Evolutionary conservation across 208 protist species (phyloP).

Genomic region (Naegleria lovaniensis): DNA sequence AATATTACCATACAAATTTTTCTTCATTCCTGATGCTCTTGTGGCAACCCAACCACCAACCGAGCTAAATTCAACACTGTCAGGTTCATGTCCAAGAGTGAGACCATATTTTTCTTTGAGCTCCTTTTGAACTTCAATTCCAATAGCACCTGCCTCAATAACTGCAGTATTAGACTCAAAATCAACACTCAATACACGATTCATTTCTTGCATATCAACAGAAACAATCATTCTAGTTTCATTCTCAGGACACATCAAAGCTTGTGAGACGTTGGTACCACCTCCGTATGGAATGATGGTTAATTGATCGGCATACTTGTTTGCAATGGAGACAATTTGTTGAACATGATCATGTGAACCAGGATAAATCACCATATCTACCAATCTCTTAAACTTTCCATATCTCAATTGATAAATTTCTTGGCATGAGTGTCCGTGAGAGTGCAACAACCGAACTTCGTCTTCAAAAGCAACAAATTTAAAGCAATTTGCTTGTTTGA

Average conservation of each 20-base stretch:
- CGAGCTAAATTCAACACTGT: constrained; percentile 82
- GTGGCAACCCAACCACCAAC: constrained; percentile 87
- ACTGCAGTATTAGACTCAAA: constrained; percentile 66
- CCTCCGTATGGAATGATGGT: constrained; percentile 28
- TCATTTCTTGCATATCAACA: constrained; percentile 26
- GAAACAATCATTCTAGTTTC: constrained; percentile 28
- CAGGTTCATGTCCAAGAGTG: constrained; percentile 82
- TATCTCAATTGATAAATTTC: constrained; percentile 16
- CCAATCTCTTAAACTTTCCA: not conserved
- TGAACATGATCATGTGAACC: not conserved
- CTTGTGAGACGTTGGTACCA: constrained; percentile 5
- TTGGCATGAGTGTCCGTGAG: constrained; percentile 18
- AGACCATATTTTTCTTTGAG: constrained; percentile 72
- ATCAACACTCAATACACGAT: constrained; percentile 48
- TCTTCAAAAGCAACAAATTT: not conserved
- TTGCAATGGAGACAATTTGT: not conserved
- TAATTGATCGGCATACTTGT: not conserved
- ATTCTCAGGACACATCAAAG: constrained; percentile 5
- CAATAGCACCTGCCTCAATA: constrained; percentile 78
- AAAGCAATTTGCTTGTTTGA: not conserved
- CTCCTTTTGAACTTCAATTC: constrained; percentile 69
- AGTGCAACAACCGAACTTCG: not conserved
- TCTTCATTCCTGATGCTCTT: constrained; percentile 84
- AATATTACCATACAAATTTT: constrained; percentile 87
- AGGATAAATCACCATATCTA: constrained; percentile 23